Evolutionary conservation across 352 stramenopile genomes (phyloP), one percentile per base, ranked within the genome.

Genomic region (Globisporangium takayamanum): DNA sequence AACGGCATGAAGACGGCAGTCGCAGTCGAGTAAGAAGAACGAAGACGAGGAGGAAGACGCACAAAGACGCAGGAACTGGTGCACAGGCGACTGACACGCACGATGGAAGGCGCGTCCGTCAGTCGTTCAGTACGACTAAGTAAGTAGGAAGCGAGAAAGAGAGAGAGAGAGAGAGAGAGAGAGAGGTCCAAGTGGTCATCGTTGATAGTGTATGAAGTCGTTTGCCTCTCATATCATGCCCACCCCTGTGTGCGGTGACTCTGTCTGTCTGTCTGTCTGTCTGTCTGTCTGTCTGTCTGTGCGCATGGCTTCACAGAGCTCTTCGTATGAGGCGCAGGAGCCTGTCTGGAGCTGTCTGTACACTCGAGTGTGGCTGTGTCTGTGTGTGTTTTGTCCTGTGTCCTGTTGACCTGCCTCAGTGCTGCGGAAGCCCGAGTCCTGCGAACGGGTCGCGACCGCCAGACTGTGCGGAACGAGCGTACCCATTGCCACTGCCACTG

Each of bases 401-500:
- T 49, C 15, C 44, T 20, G 5, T 5, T 28, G 18, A 36, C 4
- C 14, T 26, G 11, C 12, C n/a, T 63, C n/a, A 66, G 50, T 81
- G 66, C 55, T 77, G 65, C 4, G 79, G 79, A 56, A 89, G 57
- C n/a, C 80, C 84, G 22, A 91, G 63, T 10, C 84, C 84, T 6
- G 84, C 80, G 66, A 93, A 93, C 44, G 84, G 84, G 53, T 93
- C 84, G 53, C 80, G 72, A 48, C 66, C 47, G 42, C 66, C 70
- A 3, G 62, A 42, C 18, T 58, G 55, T 5, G 44, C 57, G 49
- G 46, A 51, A 25, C 33, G 56, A 16, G 26, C 49, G 30, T 56
- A 52, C 12, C 54, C 51, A 12, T 39, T 39, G 33, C 33, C 33
- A 39, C 30, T 36, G 30, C 37, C 30, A 18, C 16, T 54, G 45